Evolutionary conservation across 2,329 filamentous ascomycete genomes (phyloP).

Genomic region (Penicillium sp.): DNA sequence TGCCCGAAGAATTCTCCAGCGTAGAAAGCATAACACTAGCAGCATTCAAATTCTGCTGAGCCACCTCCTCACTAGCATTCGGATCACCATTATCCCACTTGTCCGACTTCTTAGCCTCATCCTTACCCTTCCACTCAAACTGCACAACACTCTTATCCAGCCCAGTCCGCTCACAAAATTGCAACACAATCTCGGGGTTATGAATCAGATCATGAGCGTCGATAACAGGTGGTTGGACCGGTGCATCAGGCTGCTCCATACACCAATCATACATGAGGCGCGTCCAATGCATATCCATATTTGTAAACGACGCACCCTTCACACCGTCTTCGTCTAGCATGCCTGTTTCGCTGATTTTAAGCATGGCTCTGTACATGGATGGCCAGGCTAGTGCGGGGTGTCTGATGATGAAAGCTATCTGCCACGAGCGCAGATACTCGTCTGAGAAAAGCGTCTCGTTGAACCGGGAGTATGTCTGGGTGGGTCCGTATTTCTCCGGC

Average conservation of each 20-base stretch:
- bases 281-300: constrained; percentile 34
- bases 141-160: constrained; percentile 32
- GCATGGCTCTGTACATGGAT: constrained; percentile 37
- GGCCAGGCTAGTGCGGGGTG: constrained; percentile 43
- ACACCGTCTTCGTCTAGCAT: constrained; percentile 19
- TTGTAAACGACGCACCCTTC: constrained; percentile 14
- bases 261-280: constrained; percentile 40
- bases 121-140: constrained; percentile 33
- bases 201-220: constrained; percentile 44
- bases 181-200: constrained; percentile 27
- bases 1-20: constrained; percentile 31
- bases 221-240: constrained; percentile 30
- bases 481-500: constrained; percentile 15
- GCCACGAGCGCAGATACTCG: constrained; percentile 36
- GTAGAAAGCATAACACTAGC: constrained; percentile 29
- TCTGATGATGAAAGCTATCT: constrained; percentile 39
- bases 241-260: constrained; percentile 20
- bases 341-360: constrained; percentile 16
- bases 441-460: constrained; percentile 40
- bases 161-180: constrained; percentile 32
- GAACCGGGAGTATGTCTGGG: constrained; percentile 23
- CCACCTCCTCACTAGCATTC: background rate
- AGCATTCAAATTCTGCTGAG: background rate
- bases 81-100: background rate
- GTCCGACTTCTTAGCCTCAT: background rate